Evolutionary conservation across 352 stramenopile species (phyloP), one percentile per base, ranked within the genome.

Genomic region (Phytophthora pistaciae): DNA sequence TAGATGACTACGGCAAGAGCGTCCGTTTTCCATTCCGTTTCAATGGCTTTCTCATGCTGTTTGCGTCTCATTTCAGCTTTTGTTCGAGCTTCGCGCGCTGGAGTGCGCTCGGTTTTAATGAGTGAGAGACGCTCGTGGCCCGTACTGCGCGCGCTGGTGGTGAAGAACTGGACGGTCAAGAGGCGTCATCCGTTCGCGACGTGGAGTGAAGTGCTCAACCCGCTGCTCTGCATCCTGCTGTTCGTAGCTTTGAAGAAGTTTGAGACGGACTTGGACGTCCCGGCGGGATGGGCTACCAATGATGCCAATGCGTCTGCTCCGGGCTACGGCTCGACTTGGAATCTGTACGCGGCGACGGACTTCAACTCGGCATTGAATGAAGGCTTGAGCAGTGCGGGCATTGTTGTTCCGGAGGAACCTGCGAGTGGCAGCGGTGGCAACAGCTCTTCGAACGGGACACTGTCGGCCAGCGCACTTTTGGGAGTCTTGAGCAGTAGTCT

Each of bases 81-180:
- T 31, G 14, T n/a, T 33, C 20, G 10, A 48, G 46, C 20, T 44
- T 33, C 29, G 6, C 29, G 33, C 33, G 11, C 10, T 18, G n/a
- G n/a, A n/a, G n/a, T n/a, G n/a, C n/a, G n/a, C n/a, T n/a, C n/a
- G n/a, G n/a, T n/a, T n/a, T n/a, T n/a, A n/a, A n/a, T n/a, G n/a
- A n/a, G 40, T 49, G 49, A 54, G 57, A 27, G 38, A 6, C 42
- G 58, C 18, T 38, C 55, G 3, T 48, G 48, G 27, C 40, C n/a
- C 9, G 66, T 73, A 53, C 46, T 87, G 25, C 64, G 70, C 25
- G 82, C 87, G 21, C 72, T 96, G 21, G 75, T 95, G 48, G 18
- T 33, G 16, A 96, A 95, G 77, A 94, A 96, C 74, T 91, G 78
- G 77, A 71, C 84, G 57, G 72, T 94, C 59, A 94, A 94, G 74